A percentile compares a stretch with the other conserved stretches of the same genome.
Evolutionary conservation across 306 rosid species (phyloP).

Genomic region (Albizia julibrissin): DNA sequence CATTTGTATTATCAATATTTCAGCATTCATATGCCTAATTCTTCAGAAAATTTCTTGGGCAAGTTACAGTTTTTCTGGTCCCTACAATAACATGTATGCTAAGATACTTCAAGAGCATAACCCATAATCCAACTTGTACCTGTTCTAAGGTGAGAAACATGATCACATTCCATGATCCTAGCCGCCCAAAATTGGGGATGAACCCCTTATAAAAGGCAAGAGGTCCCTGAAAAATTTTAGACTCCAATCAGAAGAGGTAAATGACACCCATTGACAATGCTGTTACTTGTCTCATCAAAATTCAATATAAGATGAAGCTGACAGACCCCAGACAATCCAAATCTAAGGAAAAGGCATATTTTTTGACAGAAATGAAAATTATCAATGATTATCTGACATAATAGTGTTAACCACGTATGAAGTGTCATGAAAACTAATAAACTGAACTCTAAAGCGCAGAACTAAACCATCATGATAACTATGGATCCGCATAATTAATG

Average conservation of each 20-base stretch:
- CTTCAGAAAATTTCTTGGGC: not conserved
- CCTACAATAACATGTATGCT: not conserved
- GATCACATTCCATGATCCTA: conserved; percentile 98
- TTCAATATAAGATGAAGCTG: not conserved
- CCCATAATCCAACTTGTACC: conserved; percentile 48
- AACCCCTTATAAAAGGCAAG: conserved; percentile 93
- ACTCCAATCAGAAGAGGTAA: conserved; percentile 20
- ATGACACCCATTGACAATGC: not conserved
- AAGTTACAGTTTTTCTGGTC: conserved; percentile 1
- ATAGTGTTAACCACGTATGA: not conserved
- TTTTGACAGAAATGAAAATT: not conserved
- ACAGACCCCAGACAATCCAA: not conserved
- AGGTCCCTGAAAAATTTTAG: conserved; percentile 76
- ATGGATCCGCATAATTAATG: not conserved
- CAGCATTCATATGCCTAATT: not conserved
- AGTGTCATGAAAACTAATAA: conserved; percentile 17
- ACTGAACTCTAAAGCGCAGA: conserved; percentile 1
- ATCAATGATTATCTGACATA: conserved; percentile 2
- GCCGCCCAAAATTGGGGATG: conserved; percentile 88
- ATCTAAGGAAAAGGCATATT: not conserved
- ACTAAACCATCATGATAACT: not conserved
- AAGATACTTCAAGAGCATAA: not conserved
- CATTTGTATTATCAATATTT: not conserved
- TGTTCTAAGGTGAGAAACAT: conserved; percentile 97
- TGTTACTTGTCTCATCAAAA: not conserved